These are phyloP conservation scores for Mucor piriformis DNA, from an alignment of 371 early-diverging fungal genomes.

Conservation along the genomic window DNA sequence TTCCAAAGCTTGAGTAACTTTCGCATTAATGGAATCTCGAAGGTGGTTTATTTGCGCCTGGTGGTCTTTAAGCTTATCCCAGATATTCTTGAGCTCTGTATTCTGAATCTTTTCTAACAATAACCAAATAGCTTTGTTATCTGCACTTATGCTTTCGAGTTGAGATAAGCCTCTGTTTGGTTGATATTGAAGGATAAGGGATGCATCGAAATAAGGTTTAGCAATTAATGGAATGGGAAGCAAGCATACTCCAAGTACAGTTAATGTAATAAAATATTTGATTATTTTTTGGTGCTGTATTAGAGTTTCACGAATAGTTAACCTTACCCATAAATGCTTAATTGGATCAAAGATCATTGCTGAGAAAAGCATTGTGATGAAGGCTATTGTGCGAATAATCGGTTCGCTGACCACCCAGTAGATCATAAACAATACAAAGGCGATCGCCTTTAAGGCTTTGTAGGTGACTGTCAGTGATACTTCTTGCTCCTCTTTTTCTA, in stretches of 20 bases:
- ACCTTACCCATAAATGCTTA: not conserved
- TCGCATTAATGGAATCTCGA: not conserved
- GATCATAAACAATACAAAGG: constrained; percentile 27
- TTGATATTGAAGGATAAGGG: too few species aligned
- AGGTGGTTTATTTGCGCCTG: not conserved
- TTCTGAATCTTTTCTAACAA: too few species aligned
- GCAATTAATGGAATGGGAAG: too few species aligned
- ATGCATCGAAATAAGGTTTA: too few species aligned
- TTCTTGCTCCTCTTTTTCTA: not conserved
- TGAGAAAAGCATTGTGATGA: constrained; percentile 27
- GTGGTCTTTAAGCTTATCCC: not conserved
- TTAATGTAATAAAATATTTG: not conserved
- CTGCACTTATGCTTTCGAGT: too few species aligned
- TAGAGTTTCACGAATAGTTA: not conserved
- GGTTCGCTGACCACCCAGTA: constrained; percentile 31
- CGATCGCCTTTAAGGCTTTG: not conserved
- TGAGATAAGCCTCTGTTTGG: too few species aligned
- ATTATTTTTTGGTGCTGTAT: not conserved
- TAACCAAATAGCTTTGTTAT: too few species aligned
- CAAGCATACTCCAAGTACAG: not conserved
- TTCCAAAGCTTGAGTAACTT: not conserved
- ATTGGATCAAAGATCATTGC: constrained; percentile 13
- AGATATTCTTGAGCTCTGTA: too few species aligned
- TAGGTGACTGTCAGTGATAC: not conserved
- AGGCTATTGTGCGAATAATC: constrained; percentile 17